These are phyloP conservation scores for Colletotrichum liriopes DNA, from an alignment of 2,329 filamentous ascomycete genomes.

Conservation along the genomic window DNA sequence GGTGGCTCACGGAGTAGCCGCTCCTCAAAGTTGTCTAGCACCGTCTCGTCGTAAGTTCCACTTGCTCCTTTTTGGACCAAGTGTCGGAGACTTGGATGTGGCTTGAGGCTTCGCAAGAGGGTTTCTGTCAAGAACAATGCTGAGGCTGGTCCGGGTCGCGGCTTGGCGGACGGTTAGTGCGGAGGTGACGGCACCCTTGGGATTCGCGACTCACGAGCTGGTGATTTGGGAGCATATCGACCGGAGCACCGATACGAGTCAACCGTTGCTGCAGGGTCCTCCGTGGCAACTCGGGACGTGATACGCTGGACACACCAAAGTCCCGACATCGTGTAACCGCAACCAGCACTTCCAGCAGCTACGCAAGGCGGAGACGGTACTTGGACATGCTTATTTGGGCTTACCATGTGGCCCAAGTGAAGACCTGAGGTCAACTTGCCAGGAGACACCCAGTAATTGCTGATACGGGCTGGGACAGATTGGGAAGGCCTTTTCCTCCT, in stretches of 20 bases:
- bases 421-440: constrained; percentile 1
- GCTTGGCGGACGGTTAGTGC: constrained; percentile 36
- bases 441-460: constrained; percentile 19
- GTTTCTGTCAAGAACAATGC: constrained; percentile 29
- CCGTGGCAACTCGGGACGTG: constrained; percentile 19
- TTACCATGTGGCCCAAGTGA: constrained; percentile 21
- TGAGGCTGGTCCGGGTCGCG: constrained; percentile 9
- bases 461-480: background rate
- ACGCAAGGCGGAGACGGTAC: constrained; percentile 21
- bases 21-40: constrained; percentile 14
- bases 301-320: constrained; percentile 18
- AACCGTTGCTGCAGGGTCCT: constrained; percentile 33
- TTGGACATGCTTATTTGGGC: constrained; percentile 5
- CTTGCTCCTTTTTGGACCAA: constrained; percentile 17
- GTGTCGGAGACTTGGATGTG: constrained; percentile 27
- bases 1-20: constrained; percentile 19
- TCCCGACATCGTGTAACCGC: constrained; percentile 22
- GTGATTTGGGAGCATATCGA: constrained; percentile 8
- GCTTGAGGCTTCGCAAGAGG: constrained; percentile 23
- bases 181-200: constrained; percentile 26
- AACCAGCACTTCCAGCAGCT: constrained; percentile 9
- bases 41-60: constrained; percentile 18
- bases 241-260: constrained; percentile 26
- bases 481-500: background rate
- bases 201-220: constrained; percentile 29